phyloP scores from a whole-genome alignment of 2,329 filamentous ascomycete genomes.

The Cadophora luteo-olivacea region DNA sequence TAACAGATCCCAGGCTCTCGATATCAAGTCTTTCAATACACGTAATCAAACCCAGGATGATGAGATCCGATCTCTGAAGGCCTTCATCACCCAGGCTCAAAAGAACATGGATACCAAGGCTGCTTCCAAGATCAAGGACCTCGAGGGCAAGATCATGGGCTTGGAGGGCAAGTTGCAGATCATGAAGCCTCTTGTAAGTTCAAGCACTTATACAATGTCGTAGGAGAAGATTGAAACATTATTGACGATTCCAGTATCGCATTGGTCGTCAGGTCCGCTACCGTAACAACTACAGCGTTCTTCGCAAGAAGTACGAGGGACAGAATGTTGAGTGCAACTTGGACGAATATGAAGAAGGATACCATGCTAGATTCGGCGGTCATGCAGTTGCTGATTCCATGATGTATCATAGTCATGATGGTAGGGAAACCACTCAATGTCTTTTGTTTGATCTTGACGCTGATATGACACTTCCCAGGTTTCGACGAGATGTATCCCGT shows the following conservation, averaged over 20 bases:
- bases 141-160: neutral
- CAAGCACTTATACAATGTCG: neutral
- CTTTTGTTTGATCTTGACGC: neutral
- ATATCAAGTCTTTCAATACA: neutral
- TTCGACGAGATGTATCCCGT: neutral
- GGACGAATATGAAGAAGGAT: constrained; percentile 9
- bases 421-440: neutral
- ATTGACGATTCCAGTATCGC: neutral
- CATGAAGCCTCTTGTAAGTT: constrained; percentile 16
- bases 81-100: neutral
- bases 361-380: constrained; percentile 1
- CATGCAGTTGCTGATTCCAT: constrained; percentile 4
- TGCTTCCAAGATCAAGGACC: neutral
- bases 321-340: neutral
- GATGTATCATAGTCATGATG: constrained; percentile 12
- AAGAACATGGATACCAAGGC: neutral
- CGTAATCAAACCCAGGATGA: neutral
- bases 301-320: constrained; percentile 3
- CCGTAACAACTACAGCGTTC: constrained; percentile 8
- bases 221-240: neutral
- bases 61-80: neutral
- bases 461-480: neutral
- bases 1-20: neutral
- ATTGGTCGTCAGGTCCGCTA: constrained; percentile 3
- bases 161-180: neutral